A percentile compares a stretch with the other conserved stretches of the same genome.
These are phyloP conservation scores for Trametes sanguinea DNA, from an alignment of 768 basidiomycete species.

Conservation along the genomic window DNA sequence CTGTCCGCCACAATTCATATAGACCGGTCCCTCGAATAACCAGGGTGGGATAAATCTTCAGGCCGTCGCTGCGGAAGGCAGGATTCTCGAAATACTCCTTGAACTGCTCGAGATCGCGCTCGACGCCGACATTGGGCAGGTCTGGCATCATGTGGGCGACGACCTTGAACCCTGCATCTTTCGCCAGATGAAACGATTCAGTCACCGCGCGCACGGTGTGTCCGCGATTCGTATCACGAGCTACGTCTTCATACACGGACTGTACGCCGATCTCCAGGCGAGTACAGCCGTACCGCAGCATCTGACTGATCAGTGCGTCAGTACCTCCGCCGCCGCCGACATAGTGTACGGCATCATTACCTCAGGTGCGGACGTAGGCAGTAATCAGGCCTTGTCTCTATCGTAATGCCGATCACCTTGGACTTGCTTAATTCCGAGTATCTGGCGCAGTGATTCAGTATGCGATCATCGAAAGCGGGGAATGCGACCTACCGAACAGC, in stretches of 20 bases:
- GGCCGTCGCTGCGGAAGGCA: constrained; percentile 92
- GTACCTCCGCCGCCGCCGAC: background rate
- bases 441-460: constrained; percentile 38
- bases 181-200: constrained; percentile 96
- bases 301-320: constrained; percentile 60
- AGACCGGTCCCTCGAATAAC: constrained; percentile 97
- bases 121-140: constrained; percentile 94
- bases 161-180: constrained; percentile 99
- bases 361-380: constrained; percentile 95
- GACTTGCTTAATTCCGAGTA: constrained; percentile 98
- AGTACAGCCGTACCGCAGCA: constrained; percentile 99
- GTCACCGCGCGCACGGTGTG: constrained; percentile 97
- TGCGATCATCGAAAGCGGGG: background rate
- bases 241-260: constrained; percentile 99
- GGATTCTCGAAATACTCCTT: constrained; percentile 99
- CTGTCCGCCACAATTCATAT: constrained; percentile 95
- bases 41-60: constrained; percentile 98
- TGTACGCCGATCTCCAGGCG: constrained; percentile 98
- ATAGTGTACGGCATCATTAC: constrained; percentile 38
- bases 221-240: constrained; percentile 96
- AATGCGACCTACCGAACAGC: constrained; percentile 68
- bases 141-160: constrained; percentile 99
- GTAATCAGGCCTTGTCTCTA: constrained; percentile 98
- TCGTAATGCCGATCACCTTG: constrained; percentile 98
- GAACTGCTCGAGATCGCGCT: constrained; percentile 97